Base-by-base conservation (phyloP, 1,139 yeast genomes). In the Protomyces arabidopsidicola region DNA sequence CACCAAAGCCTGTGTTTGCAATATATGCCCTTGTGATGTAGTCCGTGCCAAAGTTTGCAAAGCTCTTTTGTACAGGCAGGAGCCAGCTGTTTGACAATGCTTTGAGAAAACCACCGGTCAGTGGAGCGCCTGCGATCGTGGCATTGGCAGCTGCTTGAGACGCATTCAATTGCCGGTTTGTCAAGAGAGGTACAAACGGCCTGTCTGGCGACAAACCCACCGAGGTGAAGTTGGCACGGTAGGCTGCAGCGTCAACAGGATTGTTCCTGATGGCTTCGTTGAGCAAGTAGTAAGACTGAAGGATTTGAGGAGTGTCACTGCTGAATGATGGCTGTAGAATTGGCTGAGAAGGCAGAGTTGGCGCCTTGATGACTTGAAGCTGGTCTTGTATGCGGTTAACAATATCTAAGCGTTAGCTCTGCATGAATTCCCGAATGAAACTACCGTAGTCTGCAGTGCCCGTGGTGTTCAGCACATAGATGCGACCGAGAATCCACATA, bases 401-500 rank as follows among this genome's bases (percentile, higher is more conserved):
- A 6, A 12, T 45, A 22, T 45, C 42, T 38, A n/a, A 14, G 31
- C 16, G 42, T 38, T 38, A 38, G 42, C 16, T 38, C n/a, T 38
- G 8, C 42, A 14, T 8, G 42, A 10, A 38, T 6, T 6, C 9
- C 9, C 31, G 31, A 27, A 2, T 8, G 6, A 10, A 2, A 8
- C 10, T 16, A 18, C 24, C 48, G 10, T 42, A 42, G 22, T 42
- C 48, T 18, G 20, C 24, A 12, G 48, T 42, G 22, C 48, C 48
- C 16, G 48, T 27, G 6, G 53, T 31, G 20, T 50, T 20, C 12
- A 50, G 53, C 35, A 50, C 53, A 2, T 50, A 50, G 36, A 50
- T 27, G n/a, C 53, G 53, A 27, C 36, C 53, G 22, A 50, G 34
- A 10, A 50, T 50, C 53, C 53, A 50, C 36, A 50, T 31, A 18